phyloP scores from a whole-genome alignment of 2,329 filamentous ascomycete species.

The Ceratocystis variospora region DNA sequence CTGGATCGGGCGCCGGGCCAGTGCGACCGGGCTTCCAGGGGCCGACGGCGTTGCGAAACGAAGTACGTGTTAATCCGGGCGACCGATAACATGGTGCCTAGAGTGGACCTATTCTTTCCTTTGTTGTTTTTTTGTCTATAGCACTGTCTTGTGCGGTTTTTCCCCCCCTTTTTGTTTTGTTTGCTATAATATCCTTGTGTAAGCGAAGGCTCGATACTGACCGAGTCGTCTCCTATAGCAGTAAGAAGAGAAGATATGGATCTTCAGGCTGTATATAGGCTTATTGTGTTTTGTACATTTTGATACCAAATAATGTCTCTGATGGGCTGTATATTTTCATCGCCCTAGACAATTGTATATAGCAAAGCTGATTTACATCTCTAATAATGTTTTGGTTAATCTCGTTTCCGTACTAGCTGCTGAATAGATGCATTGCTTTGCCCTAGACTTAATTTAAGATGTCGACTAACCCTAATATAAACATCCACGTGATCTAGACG shows the following conservation, averaged over 20 bases:
- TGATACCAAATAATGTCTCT: conserved; percentile 8
- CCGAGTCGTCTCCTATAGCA: too few species aligned
- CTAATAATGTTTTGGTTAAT: too few species aligned
- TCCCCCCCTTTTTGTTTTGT: background rate
- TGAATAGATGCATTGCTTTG: background rate
- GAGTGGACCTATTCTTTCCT: background rate
- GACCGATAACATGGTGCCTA: background rate
- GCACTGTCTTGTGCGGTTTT: background rate
- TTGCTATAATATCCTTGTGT: background rate
- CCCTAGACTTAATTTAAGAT: too few species aligned
- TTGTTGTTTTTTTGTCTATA: conserved; percentile 7
- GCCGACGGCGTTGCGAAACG: conserved; percentile 32
- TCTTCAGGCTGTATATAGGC: too few species aligned
- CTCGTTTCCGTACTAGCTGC: background rate
- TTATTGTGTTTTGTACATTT: conserved; percentile 1
- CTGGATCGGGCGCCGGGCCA: conserved; percentile 20
- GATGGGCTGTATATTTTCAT: background rate
- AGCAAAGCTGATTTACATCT: background rate
- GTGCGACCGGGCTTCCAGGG: conserved; percentile 39
- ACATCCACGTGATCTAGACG: background rate
- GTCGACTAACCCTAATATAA: background rate
- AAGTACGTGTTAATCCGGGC: background rate
- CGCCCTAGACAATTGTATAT: background rate
- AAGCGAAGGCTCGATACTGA: too few species aligned
- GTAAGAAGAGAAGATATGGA: too few species aligned